Percentiles rank a stretch among this genome's conserved stretches.
Evolutionary conservation across 192 early-diverging fungal genomes (phyloP).

Genomic region (Podila epigama): DNA sequence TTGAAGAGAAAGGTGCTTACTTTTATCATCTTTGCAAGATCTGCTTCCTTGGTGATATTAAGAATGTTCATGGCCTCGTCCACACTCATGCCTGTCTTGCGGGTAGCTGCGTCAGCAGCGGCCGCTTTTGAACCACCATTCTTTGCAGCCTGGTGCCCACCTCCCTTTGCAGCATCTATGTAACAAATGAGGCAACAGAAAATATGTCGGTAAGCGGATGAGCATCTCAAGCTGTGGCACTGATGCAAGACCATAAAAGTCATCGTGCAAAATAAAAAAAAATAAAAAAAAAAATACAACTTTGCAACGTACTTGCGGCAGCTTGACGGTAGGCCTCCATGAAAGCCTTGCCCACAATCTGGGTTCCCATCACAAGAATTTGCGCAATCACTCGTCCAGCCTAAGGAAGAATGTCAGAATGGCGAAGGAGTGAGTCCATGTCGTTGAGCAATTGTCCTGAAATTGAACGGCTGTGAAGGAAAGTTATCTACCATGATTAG

Average conservation of each 20-base stretch:
- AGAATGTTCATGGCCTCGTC: slow-evolving; percentile 94
- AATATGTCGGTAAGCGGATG: too few species aligned
- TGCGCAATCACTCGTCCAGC: slow-evolving; percentile 77
- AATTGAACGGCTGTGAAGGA: too few species aligned
- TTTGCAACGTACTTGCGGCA: slow-evolving; percentile 74
- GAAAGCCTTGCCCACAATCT: slow-evolving; percentile 90
- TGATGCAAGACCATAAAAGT: neutral
- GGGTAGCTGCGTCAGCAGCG: slow-evolving; percentile 73
- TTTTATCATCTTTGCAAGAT: slow-evolving; percentile 57
- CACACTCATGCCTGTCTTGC: slow-evolving; percentile 82
- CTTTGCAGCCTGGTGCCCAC: slow-evolving; percentile 66
- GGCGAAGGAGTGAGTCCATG: neutral
- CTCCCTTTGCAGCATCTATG: slow-evolving; percentile 69
- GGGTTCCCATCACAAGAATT: slow-evolving; percentile 77
- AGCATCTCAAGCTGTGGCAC: too few species aligned
- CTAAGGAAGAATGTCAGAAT: slow-evolving; percentile 26
- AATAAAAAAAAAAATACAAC: neutral
- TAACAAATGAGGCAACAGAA: neutral
- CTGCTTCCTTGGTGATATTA: slow-evolving; percentile 77
- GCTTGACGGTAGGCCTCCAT: slow-evolving; percentile 93
- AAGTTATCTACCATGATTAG: too few species aligned
- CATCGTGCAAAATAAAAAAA: neutral
- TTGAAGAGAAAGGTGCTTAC: slow-evolving; percentile 23
- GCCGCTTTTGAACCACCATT: slow-evolving; percentile 58
- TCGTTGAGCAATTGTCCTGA: neutral